Base-by-base conservation (phyloP, 2,329 filamentous ascomycete species). In the Pseudovirgaria hyperparasitica region DNA sequence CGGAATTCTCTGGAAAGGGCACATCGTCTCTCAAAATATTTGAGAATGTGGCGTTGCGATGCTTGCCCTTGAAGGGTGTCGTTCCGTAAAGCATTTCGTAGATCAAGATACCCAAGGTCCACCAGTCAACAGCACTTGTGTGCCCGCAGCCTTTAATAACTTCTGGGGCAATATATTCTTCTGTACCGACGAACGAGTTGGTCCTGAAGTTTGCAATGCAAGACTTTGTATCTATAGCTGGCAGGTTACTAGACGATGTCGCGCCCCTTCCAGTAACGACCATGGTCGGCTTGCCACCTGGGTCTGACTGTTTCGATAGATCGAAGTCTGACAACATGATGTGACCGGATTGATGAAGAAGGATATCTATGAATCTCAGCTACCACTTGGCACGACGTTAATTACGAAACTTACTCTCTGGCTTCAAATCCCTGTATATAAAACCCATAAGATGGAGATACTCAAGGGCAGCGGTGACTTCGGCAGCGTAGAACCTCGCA, bases 271-370 rank as follows among this genome's bases (percentile, higher is more conserved):
- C 82, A n/a, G n/a, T n/a, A 34, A 94, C 70, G 46, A 98, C 94
- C 87, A 98, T 96, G 14, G 86, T 94, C 25, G 90, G 90, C 48
- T 87, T 87, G 60, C 90, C 90, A 47, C 86, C 90, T 10, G 82
- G 77, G 40, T 92, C 90, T 5, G 90, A 98, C 58, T 98, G 90
- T 58, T 98, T 98, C 7, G 86, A 94, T 35, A 98, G 61, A 57
- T 98, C 90, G 57, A 98, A 98, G 60, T 98, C 90, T 34, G 90
- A 96, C 52, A 98, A 70, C 90, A 98, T 98, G 44, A 98, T 98
- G 56, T 98, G 90, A 10, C 90, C 90, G n/a, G 90, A 96, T 55
- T 98, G 90, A 54, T 98, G 90, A 13, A 98, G 73, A 9, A 98
- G 67, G 39, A 98, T 98, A 45, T 98, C 86, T 94, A 40, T 5